These are phyloP conservation scores for Luzula sylvatica DNA, from an alignment of 176 grass and related monocot genomes.

Conservation along the genomic window DNA sequence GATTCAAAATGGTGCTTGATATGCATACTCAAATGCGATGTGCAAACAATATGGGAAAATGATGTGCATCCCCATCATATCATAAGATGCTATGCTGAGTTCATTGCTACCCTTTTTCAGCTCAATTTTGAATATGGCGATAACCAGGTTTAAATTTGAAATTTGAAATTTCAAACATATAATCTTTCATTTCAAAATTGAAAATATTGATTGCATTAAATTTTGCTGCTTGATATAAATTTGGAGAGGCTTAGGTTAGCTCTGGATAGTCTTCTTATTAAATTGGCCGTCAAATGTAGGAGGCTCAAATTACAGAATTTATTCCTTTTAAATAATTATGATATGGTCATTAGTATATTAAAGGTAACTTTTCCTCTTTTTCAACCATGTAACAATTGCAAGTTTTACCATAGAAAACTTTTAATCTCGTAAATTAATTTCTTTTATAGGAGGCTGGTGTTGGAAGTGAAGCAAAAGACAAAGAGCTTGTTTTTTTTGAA, in stretches of 20 bases:
- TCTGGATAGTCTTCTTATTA: slow-evolving; percentile 57
- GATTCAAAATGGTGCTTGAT: slow-evolving; percentile 83
- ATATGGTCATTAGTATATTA: slow-evolving; percentile 74
- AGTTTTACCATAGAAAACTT: too few relatives aligned
- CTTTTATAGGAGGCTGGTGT: slow-evolving; percentile 45
- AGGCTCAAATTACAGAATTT: slow-evolving; percentile 51
- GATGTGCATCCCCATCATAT: slow-evolving; percentile 68
- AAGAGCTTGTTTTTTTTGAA: slow-evolving; percentile 53
- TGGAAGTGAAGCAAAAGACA: slow-evolving; percentile 36
- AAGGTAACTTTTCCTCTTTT: slow-evolving; percentile 39
- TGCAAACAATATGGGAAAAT: slow-evolving; percentile 54
- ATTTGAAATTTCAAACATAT: too few relatives aligned
- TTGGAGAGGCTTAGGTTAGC: slow-evolving; percentile 62
- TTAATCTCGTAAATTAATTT: slow-evolving; percentile 7
- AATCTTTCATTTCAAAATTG: too few relatives aligned
- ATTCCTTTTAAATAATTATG: slow-evolving; percentile 97
- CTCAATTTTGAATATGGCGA: slow-evolving; percentile 88
- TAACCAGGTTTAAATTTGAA: slow-evolving; percentile 53
- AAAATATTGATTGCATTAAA: slow-evolving; percentile 18
- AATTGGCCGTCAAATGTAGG: slow-evolving; percentile 46
- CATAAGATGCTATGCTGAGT: slow-evolving; percentile 73
- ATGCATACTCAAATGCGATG: slow-evolving; percentile 70
- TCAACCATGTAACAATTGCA: too few relatives aligned
- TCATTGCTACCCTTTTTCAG: slow-evolving; percentile 71
- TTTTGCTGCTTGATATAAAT: slow-evolving; percentile 65